Conservation (phyloP, 129 eudicot species). For the Flaveria sonorensis region DNA sequence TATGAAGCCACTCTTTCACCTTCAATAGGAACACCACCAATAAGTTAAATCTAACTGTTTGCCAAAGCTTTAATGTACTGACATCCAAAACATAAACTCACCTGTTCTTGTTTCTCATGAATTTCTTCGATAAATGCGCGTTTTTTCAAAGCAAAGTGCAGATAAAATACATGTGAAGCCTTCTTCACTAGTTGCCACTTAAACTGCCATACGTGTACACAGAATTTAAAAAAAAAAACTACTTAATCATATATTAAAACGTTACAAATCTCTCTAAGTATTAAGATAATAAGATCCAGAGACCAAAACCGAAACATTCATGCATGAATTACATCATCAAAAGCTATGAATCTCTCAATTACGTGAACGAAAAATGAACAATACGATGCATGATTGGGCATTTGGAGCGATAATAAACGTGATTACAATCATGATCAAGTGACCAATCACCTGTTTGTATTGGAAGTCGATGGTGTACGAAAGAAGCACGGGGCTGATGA, state of each 20-base stretch:
- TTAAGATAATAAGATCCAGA: too few relatives aligned
- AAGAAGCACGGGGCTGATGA: slow-evolving; percentile 69
- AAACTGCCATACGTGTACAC: slow-evolving; percentile 51
- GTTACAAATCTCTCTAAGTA: too few relatives aligned
- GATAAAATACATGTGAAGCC: slow-evolving; percentile 88
- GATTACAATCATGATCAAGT: too few relatives aligned
- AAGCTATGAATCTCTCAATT: neutral
- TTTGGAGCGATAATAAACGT: too few relatives aligned
- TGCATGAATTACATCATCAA: neutral
- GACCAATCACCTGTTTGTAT: slow-evolving; percentile 67
- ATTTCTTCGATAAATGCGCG: slow-evolving; percentile 92
- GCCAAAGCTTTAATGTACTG: neutral
- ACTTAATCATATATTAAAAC: too few relatives aligned
- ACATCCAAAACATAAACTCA: slow-evolving; percentile 26
- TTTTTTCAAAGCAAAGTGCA: slow-evolving; percentile 87
- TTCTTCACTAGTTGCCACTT: slow-evolving; percentile 95
- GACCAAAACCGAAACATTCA: too few relatives aligned
- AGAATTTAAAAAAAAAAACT: neutral
- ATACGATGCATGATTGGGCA: too few relatives aligned
- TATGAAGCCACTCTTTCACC: slow-evolving; percentile 99
- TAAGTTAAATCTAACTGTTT: neutral
- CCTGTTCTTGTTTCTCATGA: slow-evolving; percentile 99
- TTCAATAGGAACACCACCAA: slow-evolving; percentile 26
- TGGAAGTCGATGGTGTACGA: slow-evolving; percentile 78
- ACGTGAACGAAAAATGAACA: too few relatives aligned